These are phyloP conservation scores for Nitzschia sp. DNA, from an alignment of 108 stramenopile species.

Conservation along the genomic window DNA sequence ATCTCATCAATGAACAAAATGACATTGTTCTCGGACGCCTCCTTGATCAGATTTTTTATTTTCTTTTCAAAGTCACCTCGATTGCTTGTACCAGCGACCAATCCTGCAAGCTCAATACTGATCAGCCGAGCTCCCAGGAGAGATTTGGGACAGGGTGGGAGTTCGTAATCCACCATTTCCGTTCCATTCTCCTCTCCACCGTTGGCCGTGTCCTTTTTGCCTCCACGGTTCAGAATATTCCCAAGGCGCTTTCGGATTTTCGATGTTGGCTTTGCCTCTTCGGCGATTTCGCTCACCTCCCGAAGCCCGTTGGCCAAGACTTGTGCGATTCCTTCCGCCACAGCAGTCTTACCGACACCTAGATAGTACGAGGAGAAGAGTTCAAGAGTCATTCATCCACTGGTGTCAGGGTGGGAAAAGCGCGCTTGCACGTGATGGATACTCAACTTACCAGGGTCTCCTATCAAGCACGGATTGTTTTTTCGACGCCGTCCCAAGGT, in stretches of 20 bases:
- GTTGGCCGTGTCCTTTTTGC: not conserved
- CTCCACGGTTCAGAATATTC: conserved; percentile 10
- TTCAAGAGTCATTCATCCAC: not conserved
- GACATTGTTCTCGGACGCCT: conserved; percentile 58
- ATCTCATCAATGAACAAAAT: conserved; percentile 90
- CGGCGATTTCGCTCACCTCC: conserved; percentile 3
- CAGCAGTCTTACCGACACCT: conserved; percentile 88
- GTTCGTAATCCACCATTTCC: conserved; percentile 59
- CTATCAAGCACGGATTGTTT: conserved; percentile 81
- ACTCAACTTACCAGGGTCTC: conserved; percentile 30
- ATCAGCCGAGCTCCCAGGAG: conserved; percentile 66
- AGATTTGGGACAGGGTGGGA: conserved; percentile 66
- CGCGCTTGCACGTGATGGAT: not conserved
- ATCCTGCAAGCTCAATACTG: conserved; percentile 67
- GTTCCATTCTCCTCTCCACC: conserved; percentile 29
- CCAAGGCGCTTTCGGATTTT: conserved; percentile 20
- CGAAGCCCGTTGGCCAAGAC: conserved; percentile 50
- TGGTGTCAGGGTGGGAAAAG: no score
- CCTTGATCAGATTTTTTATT: conserved; percentile 72
- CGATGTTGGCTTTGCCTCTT: conserved; percentile 17
- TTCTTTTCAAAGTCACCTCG: conserved; percentile 89
- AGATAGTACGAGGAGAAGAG: not conserved
- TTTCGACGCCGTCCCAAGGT: conserved; percentile 84
- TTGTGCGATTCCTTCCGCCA: conserved; percentile 87
- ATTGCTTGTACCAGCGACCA: conserved; percentile 83